Base-by-base conservation (phyloP, 2,329 filamentous ascomycete species). In the Rugonectria rugulosa region DNA sequence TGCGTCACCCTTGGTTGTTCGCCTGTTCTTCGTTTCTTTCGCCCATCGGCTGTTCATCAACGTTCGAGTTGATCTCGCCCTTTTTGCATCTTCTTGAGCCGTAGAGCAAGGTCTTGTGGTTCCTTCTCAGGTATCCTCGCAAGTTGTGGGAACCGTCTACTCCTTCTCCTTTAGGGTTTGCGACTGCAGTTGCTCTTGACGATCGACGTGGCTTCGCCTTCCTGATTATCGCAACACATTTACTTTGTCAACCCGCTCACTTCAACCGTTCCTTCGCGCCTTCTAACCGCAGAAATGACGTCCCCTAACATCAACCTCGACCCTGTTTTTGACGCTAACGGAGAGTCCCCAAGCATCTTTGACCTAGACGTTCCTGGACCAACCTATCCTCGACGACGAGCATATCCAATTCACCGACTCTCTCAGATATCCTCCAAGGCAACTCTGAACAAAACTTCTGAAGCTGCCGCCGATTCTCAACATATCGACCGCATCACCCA, bases 221-320 rank as follows among this genome's bases (percentile, higher is more conserved):
- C 42, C 10, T 31, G 3, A 26, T 36, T 15, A 15, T 15, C 20
- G 24, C 23, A 37, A 11, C 53, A 26, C 40, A 29, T 56, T 17
- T 45, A 17, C 14, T 51, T 51, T 47, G 50, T 41, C n/a, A 29
- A 47, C 23, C 21, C 19, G 7, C 15, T 11, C 23, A 12, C 12
- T 19, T 24, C 19, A 40, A 10, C 23, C 21, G 27, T 20, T n/a
- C 4, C 24, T 34, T 27, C 38, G 23, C 17, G 21, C 53, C 41
- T 51, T 45, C 27, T 15, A 17, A 23, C 23, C 26, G 17, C 15
- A 10, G 24, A 15, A 17, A 56, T 56, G 53, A 24, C 34, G 34
- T 56, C 46, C 27, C 41, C 53, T n/a, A n/a, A 41, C 34, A 40
- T 17, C 27, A 34, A 6, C 20, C 53, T 14, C 53, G 53, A 15